Percentiles rank a stretch among this genome's conserved stretches.
These are phyloP conservation scores for Aureobasidium uvarum DNA, from an alignment of 2,329 filamentous ascomycete genomes.

Conservation along the genomic window DNA sequence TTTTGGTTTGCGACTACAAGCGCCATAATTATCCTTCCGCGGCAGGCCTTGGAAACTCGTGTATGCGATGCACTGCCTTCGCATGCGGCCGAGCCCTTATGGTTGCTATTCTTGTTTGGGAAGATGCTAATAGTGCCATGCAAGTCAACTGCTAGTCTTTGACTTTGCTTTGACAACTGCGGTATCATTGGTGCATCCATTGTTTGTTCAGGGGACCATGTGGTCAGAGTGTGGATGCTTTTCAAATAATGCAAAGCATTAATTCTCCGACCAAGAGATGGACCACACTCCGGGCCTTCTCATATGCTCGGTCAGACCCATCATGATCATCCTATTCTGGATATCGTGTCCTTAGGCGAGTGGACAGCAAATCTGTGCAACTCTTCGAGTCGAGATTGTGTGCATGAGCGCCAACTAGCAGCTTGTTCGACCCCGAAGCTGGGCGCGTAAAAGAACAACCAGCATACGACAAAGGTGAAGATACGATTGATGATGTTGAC, in stretches of 20 bases:
- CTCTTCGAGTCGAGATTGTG: not conserved
- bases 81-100: not conserved
- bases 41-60: not conserved
- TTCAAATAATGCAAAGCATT: constrained; percentile 16
- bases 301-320: too few species aligned
- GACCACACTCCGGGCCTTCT: not conserved
- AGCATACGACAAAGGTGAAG: not conserved
- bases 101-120: not conserved
- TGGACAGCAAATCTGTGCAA: not conserved
- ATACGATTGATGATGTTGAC: not conserved
- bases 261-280: constrained; percentile 2
- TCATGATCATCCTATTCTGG: not conserved
- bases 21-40: constrained; percentile 10
- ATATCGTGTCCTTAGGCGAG: not conserved
- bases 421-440: not conserved
- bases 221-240: not conserved
- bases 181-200: constrained; percentile 1
- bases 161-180: not conserved
- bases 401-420: not conserved
- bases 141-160: not conserved
- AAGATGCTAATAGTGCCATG: constrained; percentile 10
- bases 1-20: constrained; percentile 15
- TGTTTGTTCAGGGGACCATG: not conserved
- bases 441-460: not conserved
- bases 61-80: constrained; percentile 8